phyloP scores from a whole-genome alignment of 257 asterid species.

The Nicotiana otophora region DNA sequence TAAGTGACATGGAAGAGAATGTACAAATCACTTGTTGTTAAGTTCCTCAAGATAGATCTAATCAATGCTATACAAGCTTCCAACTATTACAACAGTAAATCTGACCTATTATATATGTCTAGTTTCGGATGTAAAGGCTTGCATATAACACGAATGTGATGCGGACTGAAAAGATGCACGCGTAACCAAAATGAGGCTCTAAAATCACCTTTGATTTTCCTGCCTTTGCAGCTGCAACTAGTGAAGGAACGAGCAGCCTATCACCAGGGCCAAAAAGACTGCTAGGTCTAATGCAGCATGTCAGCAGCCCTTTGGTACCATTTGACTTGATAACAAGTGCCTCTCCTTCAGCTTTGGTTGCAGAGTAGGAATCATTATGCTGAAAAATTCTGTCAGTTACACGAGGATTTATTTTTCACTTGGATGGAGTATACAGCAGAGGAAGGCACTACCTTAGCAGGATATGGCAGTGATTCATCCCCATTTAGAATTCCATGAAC shows the following conservation, averaged over 20 bases:
- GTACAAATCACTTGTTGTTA: not conserved
- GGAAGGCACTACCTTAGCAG: slow-evolving; percentile 54
- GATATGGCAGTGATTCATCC: slow-evolving; percentile 70
- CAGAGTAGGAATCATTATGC: slow-evolving; percentile 97
- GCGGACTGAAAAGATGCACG: not conserved
- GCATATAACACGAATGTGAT: not conserved
- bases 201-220: slow-evolving; percentile 82
- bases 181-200: not conserved
- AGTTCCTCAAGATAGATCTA: not conserved
- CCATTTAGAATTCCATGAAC: slow-evolving; percentile 70
- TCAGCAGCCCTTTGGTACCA: slow-evolving; percentile 71
- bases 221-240: slow-evolving; percentile 88
- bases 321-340: slow-evolving; percentile 70
- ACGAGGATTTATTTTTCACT: not conserved
- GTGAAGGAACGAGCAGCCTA: slow-evolving; percentile 90
- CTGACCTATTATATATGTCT: not conserved
- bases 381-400: slow-evolving; percentile 15
- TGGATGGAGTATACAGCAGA: not conserved
- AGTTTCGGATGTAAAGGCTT: not conserved
- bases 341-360: slow-evolving; percentile 98
- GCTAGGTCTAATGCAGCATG: slow-evolving; percentile 93
- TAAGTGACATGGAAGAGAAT: not conserved
- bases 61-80: not conserved
- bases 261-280: slow-evolving; percentile 99
- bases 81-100: not conserved